A percentile compares a stretch with the other conserved stretches of the same genome.
Conservation (phyloP, 257 asterid species). For the Sherardia arvensis region DNA sequence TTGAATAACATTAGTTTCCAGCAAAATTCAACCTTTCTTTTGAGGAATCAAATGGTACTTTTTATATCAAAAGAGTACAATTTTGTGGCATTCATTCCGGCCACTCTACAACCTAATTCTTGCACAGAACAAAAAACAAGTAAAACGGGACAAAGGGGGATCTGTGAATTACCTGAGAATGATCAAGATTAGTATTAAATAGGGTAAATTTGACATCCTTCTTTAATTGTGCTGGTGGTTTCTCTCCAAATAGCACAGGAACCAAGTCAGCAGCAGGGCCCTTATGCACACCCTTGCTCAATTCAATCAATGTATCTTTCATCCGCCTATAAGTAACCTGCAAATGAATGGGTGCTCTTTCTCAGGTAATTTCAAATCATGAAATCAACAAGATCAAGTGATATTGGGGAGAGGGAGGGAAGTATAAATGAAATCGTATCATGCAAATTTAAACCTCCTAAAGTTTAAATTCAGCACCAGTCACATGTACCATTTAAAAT, state of each 20-base stretch:
- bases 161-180: conserved; percentile 65
- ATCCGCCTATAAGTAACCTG: conserved; percentile 88
- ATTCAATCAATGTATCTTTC: conserved; percentile 76
- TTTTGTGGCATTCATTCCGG: no score
- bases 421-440: not conserved
- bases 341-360: conserved; percentile 14
- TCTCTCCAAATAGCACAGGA: conserved; percentile 91
- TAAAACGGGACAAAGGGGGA: not conserved
- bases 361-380: not conserved
- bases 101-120: no score
- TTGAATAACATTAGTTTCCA: not conserved
- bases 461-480: not conserved
- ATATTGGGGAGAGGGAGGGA: not conserved
- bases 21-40: not conserved
- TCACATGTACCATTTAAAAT: not conserved
- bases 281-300: conserved; percentile 79
- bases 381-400: not conserved
- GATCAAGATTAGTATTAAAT: conserved; percentile 64
- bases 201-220: conserved; percentile 66
- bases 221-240: conserved; percentile 48
- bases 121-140: not conserved
- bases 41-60: no score
- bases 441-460: not conserved
- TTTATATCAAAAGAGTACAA: no score
- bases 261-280: conserved; percentile 96